These are phyloP conservation scores for Ceratocystis lukuohia DNA, from an alignment of 2,329 filamentous ascomycete genomes.

Conservation along the genomic window DNA sequence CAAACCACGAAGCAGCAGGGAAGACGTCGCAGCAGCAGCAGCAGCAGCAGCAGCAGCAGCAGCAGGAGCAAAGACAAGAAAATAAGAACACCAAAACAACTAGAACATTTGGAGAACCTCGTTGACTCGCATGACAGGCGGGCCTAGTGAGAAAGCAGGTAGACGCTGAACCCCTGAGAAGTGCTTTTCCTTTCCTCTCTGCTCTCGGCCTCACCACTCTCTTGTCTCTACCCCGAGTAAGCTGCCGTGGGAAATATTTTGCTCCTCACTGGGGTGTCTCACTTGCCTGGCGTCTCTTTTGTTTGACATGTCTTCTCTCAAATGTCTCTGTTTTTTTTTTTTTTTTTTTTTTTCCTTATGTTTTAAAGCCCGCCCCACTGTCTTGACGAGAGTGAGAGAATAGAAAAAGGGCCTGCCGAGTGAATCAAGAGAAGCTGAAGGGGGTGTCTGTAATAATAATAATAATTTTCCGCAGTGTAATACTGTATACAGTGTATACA, in stretches of 20 bases:
- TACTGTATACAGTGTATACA: not conserved
- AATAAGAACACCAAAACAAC: not conserved
- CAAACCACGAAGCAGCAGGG: not conserved
- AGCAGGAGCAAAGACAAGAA: not conserved
- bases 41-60: not conserved
- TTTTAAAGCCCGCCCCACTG: not conserved
- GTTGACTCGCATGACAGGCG: not conserved
- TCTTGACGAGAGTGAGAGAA: not conserved
- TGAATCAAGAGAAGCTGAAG: slow-evolving; percentile 1
- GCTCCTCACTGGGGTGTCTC: not conserved
- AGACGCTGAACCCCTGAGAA: not conserved
- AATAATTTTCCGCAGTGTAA: not conserved
- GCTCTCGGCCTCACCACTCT: not conserved
- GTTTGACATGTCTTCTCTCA: slow-evolving; percentile 5
- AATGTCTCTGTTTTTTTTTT: not conserved
- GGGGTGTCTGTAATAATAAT: not conserved
- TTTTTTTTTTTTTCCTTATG: no score
- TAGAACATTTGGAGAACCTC: not conserved
- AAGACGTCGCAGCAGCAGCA: not conserved
- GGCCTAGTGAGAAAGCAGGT: no score
- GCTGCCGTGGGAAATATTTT: not conserved
- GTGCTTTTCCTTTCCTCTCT: not conserved
- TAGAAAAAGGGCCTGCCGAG: not conserved
- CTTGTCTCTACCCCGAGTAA: not conserved
- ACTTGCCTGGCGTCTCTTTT: not conserved